Base-by-base conservation (phyloP, 495 filamentous ascomycete genomes). In the Lepidopterella palustris region DNA sequence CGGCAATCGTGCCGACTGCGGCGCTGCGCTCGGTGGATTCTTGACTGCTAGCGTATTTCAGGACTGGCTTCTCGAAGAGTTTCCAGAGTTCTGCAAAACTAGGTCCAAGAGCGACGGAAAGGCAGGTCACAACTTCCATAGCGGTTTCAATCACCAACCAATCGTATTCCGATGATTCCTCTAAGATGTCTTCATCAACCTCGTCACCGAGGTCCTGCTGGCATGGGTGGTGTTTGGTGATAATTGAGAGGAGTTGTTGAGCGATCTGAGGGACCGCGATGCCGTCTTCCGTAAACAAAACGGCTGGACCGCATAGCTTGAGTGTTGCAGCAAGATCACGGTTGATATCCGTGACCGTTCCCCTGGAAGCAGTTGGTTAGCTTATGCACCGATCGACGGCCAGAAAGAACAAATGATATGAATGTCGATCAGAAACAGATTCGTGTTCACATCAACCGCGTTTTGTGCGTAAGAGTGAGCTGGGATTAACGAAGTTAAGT, bases 121-220 rank as follows among this genome's bases (percentile, higher is more conserved):
- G 79, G 27, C 87, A 88, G 39, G 89, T 87, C 28, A 96, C 78
- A 32, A 92, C 88, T 61, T 98, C 93, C 60, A 97, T 80, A 13
- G 89, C 90, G 18, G 89, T 96, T 74, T 98, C 93, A 51, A 98
- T 87, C 45, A 95, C 84, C 25, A 95, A 82, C 93, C 93, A 97
- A 75, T 97, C 93, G 69, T 92, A 97, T 77, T 98, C 93, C 18
- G 93, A 92, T 18, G 85, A 87, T 68, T 93, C 90, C 31, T 92
- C 86, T 26, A 84, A 76, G 25, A 83, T 84, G 49, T 90, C 90
- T 53, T 87, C 85, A 20, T 82, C 88, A 26, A 70, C 76, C 18
- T 74, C 63, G 24, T 71, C 72, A 31, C 73, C 72, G 39, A 91
- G 82, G 70, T 97, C 93, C 63, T 91, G 78, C 74, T 98, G 93